Evolutionary conservation across 2,329 filamentous ascomycete genomes (phyloP).

Genomic region (Metarhizium guizhouense): DNA sequence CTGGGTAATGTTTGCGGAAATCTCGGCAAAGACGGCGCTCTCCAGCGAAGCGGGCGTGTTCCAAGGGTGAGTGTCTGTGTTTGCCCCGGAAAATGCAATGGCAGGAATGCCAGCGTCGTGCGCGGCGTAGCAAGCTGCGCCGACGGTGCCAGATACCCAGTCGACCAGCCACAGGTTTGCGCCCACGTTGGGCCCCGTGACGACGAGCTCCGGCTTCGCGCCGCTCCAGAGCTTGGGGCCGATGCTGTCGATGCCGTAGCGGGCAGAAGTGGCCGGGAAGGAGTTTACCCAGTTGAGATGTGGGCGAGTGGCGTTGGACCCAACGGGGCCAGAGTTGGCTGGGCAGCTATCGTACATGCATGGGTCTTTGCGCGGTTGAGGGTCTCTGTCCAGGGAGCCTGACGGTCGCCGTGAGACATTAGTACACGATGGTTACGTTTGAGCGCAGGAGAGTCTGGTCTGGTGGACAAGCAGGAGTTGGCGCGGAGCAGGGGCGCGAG

Average conservation of each 20-base stretch:
- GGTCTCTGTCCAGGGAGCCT: constrained; percentile 33
- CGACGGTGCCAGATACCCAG: constrained; percentile 33
- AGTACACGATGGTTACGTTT: too few species aligned
- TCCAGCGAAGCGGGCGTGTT: constrained; percentile 44
- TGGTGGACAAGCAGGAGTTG: too few species aligned
- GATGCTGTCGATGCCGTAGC: constrained; percentile 51
- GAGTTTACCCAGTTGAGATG: constrained; percentile 66
- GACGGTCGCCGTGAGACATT: constrained; percentile 26
- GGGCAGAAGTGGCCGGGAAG: constrained; percentile 55
- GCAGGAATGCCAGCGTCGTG: constrained; percentile 47
- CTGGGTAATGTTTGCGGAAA: constrained; percentile 49
- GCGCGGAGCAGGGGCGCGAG: too few species aligned
- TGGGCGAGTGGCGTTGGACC: constrained; percentile 45
- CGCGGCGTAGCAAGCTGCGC: constrained; percentile 51
- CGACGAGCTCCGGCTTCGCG: constrained; percentile 15
- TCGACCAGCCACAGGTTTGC: constrained; percentile 28
- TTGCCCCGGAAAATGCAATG: constrained; percentile 57
- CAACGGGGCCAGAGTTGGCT: constrained; percentile 43
- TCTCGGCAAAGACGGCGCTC: constrained; percentile 53
- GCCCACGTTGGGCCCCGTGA: constrained; percentile 43
- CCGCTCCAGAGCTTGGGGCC: constrained; percentile 43
- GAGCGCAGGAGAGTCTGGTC: too few species aligned
- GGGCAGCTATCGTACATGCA: constrained; percentile 58
- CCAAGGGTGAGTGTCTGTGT: constrained; percentile 42
- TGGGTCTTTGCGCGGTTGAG: constrained; percentile 34